These are phyloP conservation scores for Phlebopus sp. DNA, from an alignment of 1,284 basidiomycete genomes.

Conservation along the genomic window DNA sequence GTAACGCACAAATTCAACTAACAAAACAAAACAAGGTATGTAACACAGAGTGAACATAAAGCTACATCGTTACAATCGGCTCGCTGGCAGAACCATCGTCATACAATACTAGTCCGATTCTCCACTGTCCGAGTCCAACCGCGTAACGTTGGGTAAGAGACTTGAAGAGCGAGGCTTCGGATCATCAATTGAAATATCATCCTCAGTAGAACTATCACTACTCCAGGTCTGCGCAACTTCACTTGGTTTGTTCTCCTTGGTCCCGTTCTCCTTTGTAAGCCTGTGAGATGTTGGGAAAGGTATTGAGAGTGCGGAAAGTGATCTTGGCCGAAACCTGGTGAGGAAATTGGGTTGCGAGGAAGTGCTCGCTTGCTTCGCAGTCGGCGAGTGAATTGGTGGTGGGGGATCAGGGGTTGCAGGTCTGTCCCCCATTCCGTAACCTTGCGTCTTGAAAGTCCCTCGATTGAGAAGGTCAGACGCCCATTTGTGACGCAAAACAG, in stretches of 20 bases:
- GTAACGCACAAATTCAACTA: too few species aligned
- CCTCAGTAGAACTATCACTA: conserved; percentile 66
- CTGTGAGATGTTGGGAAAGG: conserved; percentile 42
- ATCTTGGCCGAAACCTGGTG: conserved; percentile 43
- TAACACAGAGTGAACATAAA: not conserved
- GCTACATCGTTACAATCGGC: too few species aligned
- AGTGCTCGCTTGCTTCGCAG: conserved; percentile 9
- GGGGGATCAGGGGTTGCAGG: conserved; percentile 13
- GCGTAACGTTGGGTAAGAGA: conserved; percentile 8
- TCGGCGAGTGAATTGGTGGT: conserved; percentile 9
- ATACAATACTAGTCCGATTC: conserved; percentile 18
- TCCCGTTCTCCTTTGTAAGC: conserved; percentile 20
- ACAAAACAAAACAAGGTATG: conserved; percentile 9
- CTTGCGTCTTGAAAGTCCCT: conserved; percentile 19
- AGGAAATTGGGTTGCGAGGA: conserved; percentile 22
- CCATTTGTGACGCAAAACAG: conserved; percentile 46
- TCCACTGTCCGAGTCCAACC: conserved; percentile 19
- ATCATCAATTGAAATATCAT: conserved; percentile 38
- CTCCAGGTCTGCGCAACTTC: conserved; percentile 49
- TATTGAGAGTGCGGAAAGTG: conserved; percentile 47
- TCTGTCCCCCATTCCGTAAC: conserved; percentile 8
- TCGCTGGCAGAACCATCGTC: not conserved
- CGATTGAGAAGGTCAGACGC: conserved; percentile 41
- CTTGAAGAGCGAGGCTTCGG: conserved; percentile 23
- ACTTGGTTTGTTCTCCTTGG: conserved; percentile 31